Base-by-base conservation (phyloP, 257 asterid species). In the Petunia axillaris region DNA sequence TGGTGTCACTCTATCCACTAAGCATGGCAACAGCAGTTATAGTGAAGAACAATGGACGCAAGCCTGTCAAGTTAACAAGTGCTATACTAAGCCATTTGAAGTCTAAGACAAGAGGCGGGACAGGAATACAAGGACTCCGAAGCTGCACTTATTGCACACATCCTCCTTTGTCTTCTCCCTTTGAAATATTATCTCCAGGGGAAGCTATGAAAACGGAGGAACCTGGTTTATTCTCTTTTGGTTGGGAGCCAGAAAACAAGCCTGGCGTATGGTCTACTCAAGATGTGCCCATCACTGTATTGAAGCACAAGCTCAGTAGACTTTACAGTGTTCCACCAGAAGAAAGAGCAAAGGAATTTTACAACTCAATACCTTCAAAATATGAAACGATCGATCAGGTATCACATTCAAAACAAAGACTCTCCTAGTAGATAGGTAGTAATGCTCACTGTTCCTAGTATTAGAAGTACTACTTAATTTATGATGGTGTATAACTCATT, bases 311-410 rank as follows among this genome's bases (percentile, higher is more conserved):
- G 90, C 80, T 93, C 40, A 89, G 97, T 65, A 90, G 98, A 88
- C 87, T 94, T 15, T 94, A 94, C 7, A 82, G 86, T n/a, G 91
- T 90, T 65, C 89, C 95, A 1, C 93, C 91, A 1, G 82, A 43
- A 6, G 88, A 89, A 67, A 85, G 94, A 79, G 77, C 86, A 2
- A 85, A 90, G 43, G 78, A 76, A 1, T 94, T 91, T 74, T 88
- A 88, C 41, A 81, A 88, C 60, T 86, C 85, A n/a, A 50, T 83
- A 37, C 95, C 97, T 53, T 92, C 98, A 62, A 92, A 90, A 77
- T 94, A 87, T 25, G 98, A 94, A 78, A 73, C 85, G 68, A 88
- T 92, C 5, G 98, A 94, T 85, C 96, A 92, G 97, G 96, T 90
- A 77, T n/a, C 25, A 59, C 75, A 25, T 50, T 59, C 36, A 38